Evolutionary conservation across 225 moss, liverwort and hornwort species (phyloP), one percentile per base, ranked within the genome.

Genomic region (Sphagnum tenellum): DNA sequence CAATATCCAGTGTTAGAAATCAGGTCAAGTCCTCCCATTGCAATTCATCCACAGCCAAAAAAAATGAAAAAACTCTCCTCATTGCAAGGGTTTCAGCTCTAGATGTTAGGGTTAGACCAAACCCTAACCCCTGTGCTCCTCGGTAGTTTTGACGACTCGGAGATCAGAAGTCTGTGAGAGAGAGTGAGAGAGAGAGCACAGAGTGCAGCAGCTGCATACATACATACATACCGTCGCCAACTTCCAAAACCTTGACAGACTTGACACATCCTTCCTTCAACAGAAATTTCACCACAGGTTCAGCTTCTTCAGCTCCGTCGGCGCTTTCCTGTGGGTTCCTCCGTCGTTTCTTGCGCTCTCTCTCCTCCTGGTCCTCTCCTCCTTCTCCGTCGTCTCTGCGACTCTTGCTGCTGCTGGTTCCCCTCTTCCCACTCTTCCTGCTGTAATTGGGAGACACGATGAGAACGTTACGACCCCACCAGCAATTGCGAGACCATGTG

Each of bases 391-490:
- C 57, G 3, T 52, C 67, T 73, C 57, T 68, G 48, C 70, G 72
- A 69, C 60, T 76, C 11, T 70, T 61, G 12, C 47, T 44, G 9
- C 47, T 68, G 48, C 70, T 69, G 68, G 55, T 76, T 8, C 67
- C 56, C 9, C 47, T 44, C 12, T 45, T 45, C 14, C 76, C 79
- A 3, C 69, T 59, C 8, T 13, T 49, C 12, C 57, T 57, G 29
- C 67, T 65, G 54, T 73, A 73, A 13, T 60, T 64, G 44, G 72
- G 64, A 2, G 81, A 75, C 10, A 82, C 78, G 3, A 82, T 70
- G 48, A 82, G 70, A 48, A 82, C 73, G 44, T 78, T 67, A 64
- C 78, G 78, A 65, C 75, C 82, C 82, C 82, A 82, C 82, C 82
- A 82, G 70, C 82, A 82, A 56, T 78, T 78, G 45, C 65, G 63